A percentile compares a stretch with the other conserved stretches of the same genome.
These are phyloP conservation scores for Plasmopara muralis DNA, from an alignment of 352 stramenopile species.

Conservation along the genomic window DNA sequence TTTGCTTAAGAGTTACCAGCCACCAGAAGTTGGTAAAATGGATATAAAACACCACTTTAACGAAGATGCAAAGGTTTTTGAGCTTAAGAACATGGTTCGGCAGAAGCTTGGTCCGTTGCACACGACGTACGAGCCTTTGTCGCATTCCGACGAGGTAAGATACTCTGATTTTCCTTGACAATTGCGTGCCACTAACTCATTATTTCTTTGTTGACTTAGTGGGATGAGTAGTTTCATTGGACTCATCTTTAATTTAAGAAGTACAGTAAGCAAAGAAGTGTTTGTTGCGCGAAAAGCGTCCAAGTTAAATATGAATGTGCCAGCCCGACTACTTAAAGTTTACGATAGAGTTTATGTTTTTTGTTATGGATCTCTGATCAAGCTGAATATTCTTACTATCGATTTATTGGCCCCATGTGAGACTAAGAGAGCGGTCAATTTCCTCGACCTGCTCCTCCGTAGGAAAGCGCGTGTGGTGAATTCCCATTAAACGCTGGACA, in stretches of 20 bases:
- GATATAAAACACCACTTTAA: slow-evolving; percentile 33
- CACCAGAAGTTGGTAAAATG: slow-evolving; percentile 36
- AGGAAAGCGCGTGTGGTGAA: slow-evolving; percentile 68
- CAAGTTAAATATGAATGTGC: too few relatives aligned
- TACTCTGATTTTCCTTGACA: neutral
- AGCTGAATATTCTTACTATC: too few relatives aligned
- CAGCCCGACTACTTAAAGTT: too few relatives aligned
- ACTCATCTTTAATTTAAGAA: slow-evolving; percentile 1
- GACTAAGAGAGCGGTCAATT: slow-evolving; percentile 59
- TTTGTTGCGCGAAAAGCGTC: slow-evolving; percentile 1
- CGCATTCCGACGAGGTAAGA: slow-evolving; percentile 48
- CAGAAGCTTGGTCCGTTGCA: slow-evolving; percentile 47
- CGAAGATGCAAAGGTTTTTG: slow-evolving; percentile 64
- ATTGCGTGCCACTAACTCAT: slow-evolving; percentile 1
- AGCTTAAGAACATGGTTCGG: slow-evolving; percentile 70
- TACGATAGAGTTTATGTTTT: too few relatives aligned
- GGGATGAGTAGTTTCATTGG: slow-evolving; percentile 9
- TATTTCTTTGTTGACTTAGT: slow-evolving; percentile 12
- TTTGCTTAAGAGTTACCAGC: slow-evolving; percentile 57
- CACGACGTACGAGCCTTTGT: slow-evolving; percentile 51
- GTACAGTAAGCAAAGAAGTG: neutral
- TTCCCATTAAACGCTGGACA: slow-evolving; percentile 72
- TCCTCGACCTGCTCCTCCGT: slow-evolving; percentile 55
- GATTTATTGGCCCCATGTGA: slow-evolving; percentile 4
- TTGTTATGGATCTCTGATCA: too few relatives aligned